phyloP scores from a whole-genome alignment of 169 alveolate species.

The Eimeria sp. region DNA sequence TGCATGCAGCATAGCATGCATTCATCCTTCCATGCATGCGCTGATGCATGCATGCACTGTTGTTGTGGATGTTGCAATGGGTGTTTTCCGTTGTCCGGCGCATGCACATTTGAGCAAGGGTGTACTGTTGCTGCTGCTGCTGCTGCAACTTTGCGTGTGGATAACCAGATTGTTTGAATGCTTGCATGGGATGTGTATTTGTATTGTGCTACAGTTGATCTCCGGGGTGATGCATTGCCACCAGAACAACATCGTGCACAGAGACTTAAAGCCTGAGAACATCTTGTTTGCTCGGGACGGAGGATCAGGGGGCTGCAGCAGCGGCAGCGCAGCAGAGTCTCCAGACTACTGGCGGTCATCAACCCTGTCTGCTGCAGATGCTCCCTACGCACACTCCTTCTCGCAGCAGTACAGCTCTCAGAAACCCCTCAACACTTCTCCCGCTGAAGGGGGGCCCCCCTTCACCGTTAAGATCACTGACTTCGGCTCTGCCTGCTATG shows the following conservation, averaged over 20 bases:
- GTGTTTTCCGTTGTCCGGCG: neutral
- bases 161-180: too few species aligned
- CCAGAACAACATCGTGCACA: slow-evolving; percentile 79
- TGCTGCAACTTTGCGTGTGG: neutral
- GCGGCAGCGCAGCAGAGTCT: slow-evolving; percentile 5
- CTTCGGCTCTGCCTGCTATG: slow-evolving; percentile 78
- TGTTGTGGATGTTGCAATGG: neutral
- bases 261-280: slow-evolving; percentile 84
- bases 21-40: neutral
- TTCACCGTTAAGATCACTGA: slow-evolving; percentile 64
- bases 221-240: slow-evolving; percentile 84
- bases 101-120: neutral
- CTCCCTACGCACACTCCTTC: neutral
- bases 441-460: neutral
- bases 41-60: neutral
- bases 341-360: neutral
- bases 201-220: slow-evolving; percentile 49
- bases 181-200: neutral
- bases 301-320: neutral
- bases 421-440: neutral
- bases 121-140: neutral
- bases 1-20: neutral
- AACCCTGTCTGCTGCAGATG: neutral
- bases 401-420: neutral
- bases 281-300: slow-evolving; percentile 65